A percentile compares a stretch with the other conserved stretches of the same genome.
Conservation (phyloP, 352 stramenopile genomes). For the Thraustotheca clavata region DNA sequence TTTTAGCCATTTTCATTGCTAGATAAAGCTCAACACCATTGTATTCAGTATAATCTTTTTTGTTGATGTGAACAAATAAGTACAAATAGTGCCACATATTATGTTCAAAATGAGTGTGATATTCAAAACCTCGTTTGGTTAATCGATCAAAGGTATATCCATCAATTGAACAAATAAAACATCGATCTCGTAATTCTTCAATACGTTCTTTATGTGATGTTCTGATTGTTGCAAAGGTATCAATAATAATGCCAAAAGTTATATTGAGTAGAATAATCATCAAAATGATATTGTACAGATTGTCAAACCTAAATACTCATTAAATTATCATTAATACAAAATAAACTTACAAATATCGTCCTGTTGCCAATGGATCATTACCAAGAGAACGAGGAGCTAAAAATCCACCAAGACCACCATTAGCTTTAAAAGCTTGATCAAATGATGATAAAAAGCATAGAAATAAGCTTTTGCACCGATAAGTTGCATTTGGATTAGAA, state of each 20-base stretch:
- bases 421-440: conserved; percentile 59
- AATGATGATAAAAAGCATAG: conserved; percentile 66
- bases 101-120: conserved; percentile 66
- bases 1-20: conserved; percentile 66
- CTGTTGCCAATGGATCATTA: conserved; percentile 38
- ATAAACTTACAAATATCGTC: conserved; percentile 47
- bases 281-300: conserved; percentile 55
- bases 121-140: conserved; percentile 60
- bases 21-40: conserved; percentile 68
- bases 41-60: conserved; percentile 72
- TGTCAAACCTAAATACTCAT: background rate
- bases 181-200: conserved; percentile 56
- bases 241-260: conserved; percentile 76
- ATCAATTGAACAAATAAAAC: conserved; percentile 77
- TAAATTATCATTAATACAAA: conserved; percentile 14
- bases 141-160: conserved; percentile 63
- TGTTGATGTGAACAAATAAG: conserved; percentile 71
- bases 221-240: conserved; percentile 64
- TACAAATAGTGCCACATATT: conserved; percentile 81
- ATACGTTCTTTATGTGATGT: conserved; percentile 52
- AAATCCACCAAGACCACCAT: conserved; percentile 48
- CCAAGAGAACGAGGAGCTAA: conserved; percentile 22
- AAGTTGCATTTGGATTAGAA: background rate
- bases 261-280: conserved; percentile 67
- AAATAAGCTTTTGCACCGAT: conserved; percentile 58